Conservation (phyloP, 768 basidiomycete genomes). For the Lentinus tigrinus region DNA sequence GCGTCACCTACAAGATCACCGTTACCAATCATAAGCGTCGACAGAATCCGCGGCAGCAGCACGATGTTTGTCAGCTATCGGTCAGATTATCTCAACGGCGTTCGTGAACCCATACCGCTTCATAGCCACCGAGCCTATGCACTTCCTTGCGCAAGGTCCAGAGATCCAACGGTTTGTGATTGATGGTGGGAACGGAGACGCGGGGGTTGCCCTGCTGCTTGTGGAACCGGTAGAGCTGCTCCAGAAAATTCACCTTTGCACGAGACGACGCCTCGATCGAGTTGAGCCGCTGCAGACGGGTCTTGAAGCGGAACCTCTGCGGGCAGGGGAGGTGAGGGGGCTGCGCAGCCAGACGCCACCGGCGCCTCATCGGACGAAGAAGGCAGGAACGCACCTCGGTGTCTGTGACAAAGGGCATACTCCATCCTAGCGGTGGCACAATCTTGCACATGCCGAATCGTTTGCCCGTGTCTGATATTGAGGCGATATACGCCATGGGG, state of each 20-base stretch:
- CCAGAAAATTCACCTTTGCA: constrained; percentile 95
- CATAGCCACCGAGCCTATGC: constrained; percentile 83
- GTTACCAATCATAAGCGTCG: neutral
- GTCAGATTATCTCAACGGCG: neutral
- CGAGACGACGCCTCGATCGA: constrained; percentile 96
- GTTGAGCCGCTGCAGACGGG: constrained; percentile 90
- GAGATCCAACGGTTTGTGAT: constrained; percentile 88
- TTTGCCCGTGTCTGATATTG: constrained; percentile 68
- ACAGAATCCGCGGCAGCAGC: neutral
- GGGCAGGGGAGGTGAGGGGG: neutral
- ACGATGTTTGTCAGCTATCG: neutral
- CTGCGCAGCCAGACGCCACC: constrained; percentile 12
- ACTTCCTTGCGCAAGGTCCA: constrained; percentile 95
- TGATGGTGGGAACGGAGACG: constrained; percentile 91
- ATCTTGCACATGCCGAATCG: constrained; percentile 94
- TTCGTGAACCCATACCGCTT: constrained; percentile 56
- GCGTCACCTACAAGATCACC: constrained; percentile 61
- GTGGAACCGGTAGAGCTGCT: constrained; percentile 95
- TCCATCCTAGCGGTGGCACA: constrained; percentile 89
- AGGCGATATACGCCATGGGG: constrained; percentile 90
- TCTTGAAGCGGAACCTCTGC: constrained; percentile 92
- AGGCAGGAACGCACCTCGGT: constrained; percentile 67
- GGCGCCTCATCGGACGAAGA: neutral
- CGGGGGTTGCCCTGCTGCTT: constrained; percentile 91
- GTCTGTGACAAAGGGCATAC: constrained; percentile 94